These are phyloP conservation scores for Gaultheria prostrata DNA, from an alignment of 148 eudicot species.

Conservation along the genomic window DNA sequence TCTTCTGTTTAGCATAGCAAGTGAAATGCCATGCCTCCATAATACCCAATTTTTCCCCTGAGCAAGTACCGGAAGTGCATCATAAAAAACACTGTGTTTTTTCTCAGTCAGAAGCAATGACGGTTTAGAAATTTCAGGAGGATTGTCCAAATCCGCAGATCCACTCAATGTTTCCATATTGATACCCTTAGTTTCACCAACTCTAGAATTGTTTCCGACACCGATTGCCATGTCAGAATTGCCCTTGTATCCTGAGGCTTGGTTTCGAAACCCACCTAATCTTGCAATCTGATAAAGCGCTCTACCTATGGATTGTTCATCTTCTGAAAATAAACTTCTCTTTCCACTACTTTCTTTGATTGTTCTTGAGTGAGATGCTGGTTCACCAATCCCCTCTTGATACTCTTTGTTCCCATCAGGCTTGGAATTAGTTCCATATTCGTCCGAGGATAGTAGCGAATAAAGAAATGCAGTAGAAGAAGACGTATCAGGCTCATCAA, in stretches of 20 bases:
- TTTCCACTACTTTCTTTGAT: conserved; percentile 54
- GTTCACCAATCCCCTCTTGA: conserved; percentile 30
- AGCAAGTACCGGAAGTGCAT: conserved; percentile 62
- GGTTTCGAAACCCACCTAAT: conserved; percentile 56
- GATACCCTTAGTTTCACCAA: conserved; percentile 33
- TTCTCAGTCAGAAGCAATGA: conserved; percentile 70
- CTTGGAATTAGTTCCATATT: conserved; percentile 28
- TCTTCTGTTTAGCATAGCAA: conserved; percentile 81
- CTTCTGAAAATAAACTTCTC: conserved; percentile 65
- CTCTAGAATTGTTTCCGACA: conserved; percentile 32
- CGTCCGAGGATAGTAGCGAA: conserved; percentile 55
- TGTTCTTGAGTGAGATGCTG: conserved; percentile 21
- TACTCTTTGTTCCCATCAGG: conserved; percentile 24
- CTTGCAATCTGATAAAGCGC: too few relatives aligned
- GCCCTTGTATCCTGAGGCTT: conserved; percentile 39
- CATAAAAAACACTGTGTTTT: conserved; percentile 51
- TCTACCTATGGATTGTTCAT: conserved; percentile 71
- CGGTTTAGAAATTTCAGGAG: conserved; percentile 74
- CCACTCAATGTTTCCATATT: conserved; percentile 33
- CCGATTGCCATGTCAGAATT: conserved; percentile 29
- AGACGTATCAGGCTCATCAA: conserved; percentile 89
- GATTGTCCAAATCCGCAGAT: conserved; percentile 32
- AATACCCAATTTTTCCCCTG: conserved; percentile 85
- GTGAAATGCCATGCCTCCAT: conserved; percentile 94
- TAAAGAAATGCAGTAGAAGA: conserved; percentile 82